A percentile compares a stretch with the other conserved stretches of the same genome.
These are phyloP conservation scores for Vigna trinervia DNA, from an alignment of 306 rosid genomes.

Conservation along the genomic window DNA sequence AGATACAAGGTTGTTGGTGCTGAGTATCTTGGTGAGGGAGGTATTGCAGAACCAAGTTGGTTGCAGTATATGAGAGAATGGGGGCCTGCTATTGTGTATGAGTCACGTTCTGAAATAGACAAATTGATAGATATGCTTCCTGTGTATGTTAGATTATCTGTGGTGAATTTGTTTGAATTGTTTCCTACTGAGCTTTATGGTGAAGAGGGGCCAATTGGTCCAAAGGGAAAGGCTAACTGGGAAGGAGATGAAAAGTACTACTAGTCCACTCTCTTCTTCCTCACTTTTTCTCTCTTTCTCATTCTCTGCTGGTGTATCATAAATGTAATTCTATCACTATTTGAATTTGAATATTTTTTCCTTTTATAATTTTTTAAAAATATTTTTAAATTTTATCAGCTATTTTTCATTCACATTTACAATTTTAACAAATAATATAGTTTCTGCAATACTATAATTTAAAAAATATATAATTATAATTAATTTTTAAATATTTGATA, in stretches of 20 bases:
- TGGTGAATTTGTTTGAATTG: conserved; percentile 68
- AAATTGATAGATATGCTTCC: conserved; percentile 73
- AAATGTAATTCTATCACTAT: too few relatives aligned
- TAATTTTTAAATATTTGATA: too few relatives aligned
- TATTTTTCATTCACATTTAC: too few relatives aligned
- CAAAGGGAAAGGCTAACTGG: conserved; percentile 73
- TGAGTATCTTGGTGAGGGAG: conserved; percentile 1
- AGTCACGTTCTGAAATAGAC: conserved; percentile 67
- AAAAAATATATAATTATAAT: too few relatives aligned
- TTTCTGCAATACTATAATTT: too few relatives aligned
- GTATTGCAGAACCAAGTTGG: conserved; percentile 68
- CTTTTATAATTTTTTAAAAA: too few relatives aligned
- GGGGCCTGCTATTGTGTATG: conserved; percentile 78
- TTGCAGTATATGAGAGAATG: conserved; percentile 84
- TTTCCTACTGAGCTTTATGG: conserved; percentile 85
- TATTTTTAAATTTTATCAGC: too few relatives aligned
- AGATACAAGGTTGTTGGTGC: conserved; percentile 13
- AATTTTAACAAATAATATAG: too few relatives aligned
- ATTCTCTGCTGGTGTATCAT: too few relatives aligned
- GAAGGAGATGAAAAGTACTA: conserved; percentile 4
- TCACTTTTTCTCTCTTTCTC: neutral
- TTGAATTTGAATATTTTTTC: too few relatives aligned
- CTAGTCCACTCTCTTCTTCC: neutral
- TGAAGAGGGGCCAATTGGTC: conserved; percentile 91
- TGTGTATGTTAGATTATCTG: conserved; percentile 66